A percentile compares a stretch with the other conserved stretches of the same genome.
Evolutionary conservation across 116 monocot genomes (phyloP).

Genomic region (Cymodocea nodosa): DNA sequence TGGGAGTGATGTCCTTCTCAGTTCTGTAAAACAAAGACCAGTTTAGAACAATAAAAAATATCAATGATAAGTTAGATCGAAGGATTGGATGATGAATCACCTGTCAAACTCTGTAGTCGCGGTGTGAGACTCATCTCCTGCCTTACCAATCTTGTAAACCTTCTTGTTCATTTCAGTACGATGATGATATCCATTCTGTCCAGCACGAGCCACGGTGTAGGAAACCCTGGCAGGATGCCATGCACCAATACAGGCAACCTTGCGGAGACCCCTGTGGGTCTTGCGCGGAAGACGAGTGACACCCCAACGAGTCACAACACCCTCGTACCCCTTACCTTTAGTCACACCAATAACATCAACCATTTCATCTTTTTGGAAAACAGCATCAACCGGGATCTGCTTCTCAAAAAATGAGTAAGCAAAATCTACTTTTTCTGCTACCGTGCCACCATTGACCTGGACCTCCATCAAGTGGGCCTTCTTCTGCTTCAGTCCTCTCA

Average conservation of each 20-base stretch:
- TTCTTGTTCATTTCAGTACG: background rate
- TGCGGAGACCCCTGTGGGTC: constrained; percentile 20
- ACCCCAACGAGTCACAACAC: constrained; percentile 39
- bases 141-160: too few species aligned
- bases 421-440: constrained; percentile 40
- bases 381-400: constrained; percentile 24
- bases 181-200: constrained; percentile 17
- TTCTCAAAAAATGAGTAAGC: constrained; percentile 32
- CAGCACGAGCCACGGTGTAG: constrained; percentile 16
- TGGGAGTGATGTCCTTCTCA: constrained; percentile 26
- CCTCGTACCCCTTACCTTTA: constrained; percentile 42
- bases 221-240: constrained; percentile 27
- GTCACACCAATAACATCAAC: constrained; percentile 43
- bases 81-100: too few species aligned
- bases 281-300: constrained; percentile 20
- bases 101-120: too few species aligned
- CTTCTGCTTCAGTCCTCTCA: constrained; percentile 50
- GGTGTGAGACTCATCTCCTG: too few species aligned
- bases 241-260: constrained; percentile 26
- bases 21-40: constrained; percentile 10
- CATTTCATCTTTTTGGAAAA: constrained; percentile 42
- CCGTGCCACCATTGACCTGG: constrained; percentile 30
- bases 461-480: constrained; percentile 42
- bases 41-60: background rate
- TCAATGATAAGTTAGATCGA: background rate